These are phyloP conservation scores for Candida tunisiensis DNA, from an alignment of 1,139 yeast species.

Conservation along the genomic window DNA sequence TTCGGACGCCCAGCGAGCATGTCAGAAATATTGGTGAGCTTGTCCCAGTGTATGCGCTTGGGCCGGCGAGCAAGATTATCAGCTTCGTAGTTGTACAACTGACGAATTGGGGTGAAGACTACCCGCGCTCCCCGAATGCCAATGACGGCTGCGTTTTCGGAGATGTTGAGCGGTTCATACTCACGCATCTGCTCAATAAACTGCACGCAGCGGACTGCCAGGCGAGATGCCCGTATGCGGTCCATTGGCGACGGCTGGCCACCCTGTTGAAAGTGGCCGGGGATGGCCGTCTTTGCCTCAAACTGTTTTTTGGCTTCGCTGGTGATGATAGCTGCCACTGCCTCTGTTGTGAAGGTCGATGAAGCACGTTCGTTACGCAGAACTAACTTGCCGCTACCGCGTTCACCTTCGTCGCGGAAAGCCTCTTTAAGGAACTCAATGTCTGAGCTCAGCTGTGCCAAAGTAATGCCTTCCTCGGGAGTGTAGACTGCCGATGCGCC, in stretches of 20 bases:
- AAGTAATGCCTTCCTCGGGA: conserved; percentile 72
- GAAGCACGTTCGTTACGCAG: conserved; percentile 81
- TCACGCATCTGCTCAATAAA: conserved; percentile 40
- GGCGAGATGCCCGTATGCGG: conserved; percentile 80
- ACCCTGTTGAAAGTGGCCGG: conserved; percentile 98
- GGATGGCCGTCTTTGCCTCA: conserved; percentile 90
- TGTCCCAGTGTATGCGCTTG: conserved; percentile 71
- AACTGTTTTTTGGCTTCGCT: conserved; percentile 62
- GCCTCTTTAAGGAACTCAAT: conserved; percentile 51
- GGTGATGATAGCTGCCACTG: conserved; percentile 67
- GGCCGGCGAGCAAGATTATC: conserved; percentile 73
- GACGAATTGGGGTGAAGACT: conserved; percentile 54
- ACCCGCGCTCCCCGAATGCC: conserved; percentile 74
- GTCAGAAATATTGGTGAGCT: conserved; percentile 62
- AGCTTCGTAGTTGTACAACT: conserved; percentile 75
- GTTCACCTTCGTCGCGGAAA: conserved; percentile 67
- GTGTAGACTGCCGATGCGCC: conserved; percentile 91
- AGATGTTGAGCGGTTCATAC: conserved; percentile 15
- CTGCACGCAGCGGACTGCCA: conserved; percentile 75
- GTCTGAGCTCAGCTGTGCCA: conserved; percentile 61
- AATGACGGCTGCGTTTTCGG: conserved; percentile 63
- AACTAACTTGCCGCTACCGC: conserved; percentile 72
- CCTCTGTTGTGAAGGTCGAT: conserved; percentile 60
- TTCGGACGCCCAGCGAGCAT: conserved; percentile 59
- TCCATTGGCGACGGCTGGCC: conserved; percentile 92